Conservation (phyloP, 2,329 filamentous ascomycete species). For the Phyllosticta citriasiana region DNA sequence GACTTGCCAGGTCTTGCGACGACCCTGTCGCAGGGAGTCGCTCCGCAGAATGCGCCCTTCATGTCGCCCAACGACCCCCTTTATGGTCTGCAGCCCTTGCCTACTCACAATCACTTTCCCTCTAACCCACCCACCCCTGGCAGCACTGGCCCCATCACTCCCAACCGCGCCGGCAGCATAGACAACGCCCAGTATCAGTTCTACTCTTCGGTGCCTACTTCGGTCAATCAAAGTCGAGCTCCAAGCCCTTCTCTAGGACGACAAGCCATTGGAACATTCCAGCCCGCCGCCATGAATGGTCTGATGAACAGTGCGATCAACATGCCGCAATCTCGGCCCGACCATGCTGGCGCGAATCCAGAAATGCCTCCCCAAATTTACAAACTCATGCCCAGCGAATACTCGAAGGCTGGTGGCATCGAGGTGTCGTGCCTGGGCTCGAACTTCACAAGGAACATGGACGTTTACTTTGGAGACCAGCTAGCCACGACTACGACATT, state of each 20-base stretch:
- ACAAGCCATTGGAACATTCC: constrained; percentile 16
- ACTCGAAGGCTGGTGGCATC: constrained; percentile 71
- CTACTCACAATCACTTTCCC: constrained; percentile 33
- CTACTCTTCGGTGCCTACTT: constrained; percentile 58
- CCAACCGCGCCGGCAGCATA: constrained; percentile 52
- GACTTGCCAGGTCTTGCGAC: neutral
- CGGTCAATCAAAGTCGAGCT: constrained; percentile 66
- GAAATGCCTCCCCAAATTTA: constrained; percentile 45
- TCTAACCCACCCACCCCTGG: constrained; percentile 58
- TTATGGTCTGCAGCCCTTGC: constrained; percentile 12
- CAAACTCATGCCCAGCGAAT: constrained; percentile 74
- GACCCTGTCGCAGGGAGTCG: constrained; percentile 15
- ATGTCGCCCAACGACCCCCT: constrained; percentile 1
- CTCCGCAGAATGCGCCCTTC: constrained; percentile 20
- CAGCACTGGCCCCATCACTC: constrained; percentile 45
- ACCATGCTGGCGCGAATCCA: neutral
- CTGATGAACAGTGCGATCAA: neutral
- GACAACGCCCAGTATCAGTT: constrained; percentile 52
- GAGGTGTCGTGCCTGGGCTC: constrained; percentile 80
- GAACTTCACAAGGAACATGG: constrained; percentile 67
- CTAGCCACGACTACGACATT: constrained; percentile 64
- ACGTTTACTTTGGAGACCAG: constrained; percentile 73
- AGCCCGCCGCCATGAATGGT: neutral
- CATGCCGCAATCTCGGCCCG: constrained; percentile 3
- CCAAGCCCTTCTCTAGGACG: constrained; percentile 49